A percentile compares a stretch with the other conserved stretches of the same genome.
These are phyloP conservation scores for Saccharomycopsis guyanensis DNA, from an alignment of 805 yeast species.

Conservation along the genomic window DNA sequence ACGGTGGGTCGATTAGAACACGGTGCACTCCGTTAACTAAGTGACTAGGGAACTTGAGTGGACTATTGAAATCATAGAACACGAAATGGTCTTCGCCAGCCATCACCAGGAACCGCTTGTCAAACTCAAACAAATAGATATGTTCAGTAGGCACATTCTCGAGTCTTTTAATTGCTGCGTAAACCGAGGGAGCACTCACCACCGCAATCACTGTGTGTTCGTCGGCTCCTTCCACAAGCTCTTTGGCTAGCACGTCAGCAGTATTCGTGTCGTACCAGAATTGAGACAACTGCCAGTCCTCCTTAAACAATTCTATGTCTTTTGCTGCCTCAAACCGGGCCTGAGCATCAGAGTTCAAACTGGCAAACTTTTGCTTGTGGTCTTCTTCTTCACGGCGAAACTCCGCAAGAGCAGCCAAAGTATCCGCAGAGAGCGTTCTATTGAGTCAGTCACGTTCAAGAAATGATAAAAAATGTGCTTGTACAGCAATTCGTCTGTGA, in stretches of 20 bases:
- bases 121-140: constrained; percentile 72
- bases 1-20: constrained; percentile 81
- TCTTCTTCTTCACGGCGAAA: constrained; percentile 58
- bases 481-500: no score
- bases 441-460: not conserved
- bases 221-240: constrained; percentile 70
- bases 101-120: constrained; percentile 63
- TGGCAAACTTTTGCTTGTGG: constrained; percentile 47
- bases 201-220: constrained; percentile 63
- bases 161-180: constrained; percentile 63
- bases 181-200: constrained; percentile 88
- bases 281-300: constrained; percentile 92
- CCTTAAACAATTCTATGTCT: constrained; percentile 70
- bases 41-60: constrained; percentile 49
- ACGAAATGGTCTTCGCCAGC: constrained; percentile 63
- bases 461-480: no score
- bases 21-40: constrained; percentile 61
- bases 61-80: constrained; percentile 69
- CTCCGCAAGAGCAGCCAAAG: constrained; percentile 50
- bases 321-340: constrained; percentile 28
- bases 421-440: constrained; percentile 34
- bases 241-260: constrained; percentile 59
- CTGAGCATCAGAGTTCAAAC: constrained; percentile 49
- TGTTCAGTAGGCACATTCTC: constrained; percentile 41
- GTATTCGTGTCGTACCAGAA: constrained; percentile 82